These are phyloP conservation scores for Beauveria pseudobassiana DNA, from an alignment of 2,329 filamentous ascomycete species.

Conservation along the genomic window DNA sequence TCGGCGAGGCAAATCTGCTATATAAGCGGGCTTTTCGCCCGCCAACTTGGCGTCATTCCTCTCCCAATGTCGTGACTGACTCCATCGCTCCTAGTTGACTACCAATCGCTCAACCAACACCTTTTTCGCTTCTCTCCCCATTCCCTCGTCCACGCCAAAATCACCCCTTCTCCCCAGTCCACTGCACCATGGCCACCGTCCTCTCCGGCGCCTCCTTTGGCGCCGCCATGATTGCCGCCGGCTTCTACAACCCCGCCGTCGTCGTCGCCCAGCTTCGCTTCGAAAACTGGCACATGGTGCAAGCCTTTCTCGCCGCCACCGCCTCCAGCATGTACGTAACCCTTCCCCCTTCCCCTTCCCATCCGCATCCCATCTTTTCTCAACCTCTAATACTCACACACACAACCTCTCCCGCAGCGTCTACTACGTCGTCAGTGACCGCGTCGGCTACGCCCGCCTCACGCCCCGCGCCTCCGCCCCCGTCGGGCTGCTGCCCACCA, in stretches of 20 bases:
- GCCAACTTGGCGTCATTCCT: background rate
- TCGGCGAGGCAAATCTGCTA: background rate
- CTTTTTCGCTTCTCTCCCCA: background rate
- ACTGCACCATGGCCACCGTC: conserved; percentile 23
- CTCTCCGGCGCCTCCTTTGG: conserved; percentile 53
- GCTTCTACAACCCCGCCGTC: conserved; percentile 51
- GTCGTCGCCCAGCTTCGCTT: conserved; percentile 55
- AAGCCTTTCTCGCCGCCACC: conserved; percentile 55
- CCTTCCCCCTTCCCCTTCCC: background rate
- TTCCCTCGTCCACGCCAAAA: background rate
- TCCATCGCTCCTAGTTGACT: background rate
- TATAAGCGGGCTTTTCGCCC: background rate
- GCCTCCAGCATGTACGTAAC: conserved; percentile 52
- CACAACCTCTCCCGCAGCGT: conserved; percentile 24
- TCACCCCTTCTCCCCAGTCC: background rate
- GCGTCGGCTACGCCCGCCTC: conserved; percentile 33
- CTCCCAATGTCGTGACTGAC: background rate
- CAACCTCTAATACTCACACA: too few relatives aligned
- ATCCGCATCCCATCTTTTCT: background rate
- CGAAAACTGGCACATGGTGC: conserved; percentile 57
- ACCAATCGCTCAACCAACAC: background rate
- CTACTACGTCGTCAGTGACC: conserved; percentile 38
- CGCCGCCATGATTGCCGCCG: conserved; percentile 50
- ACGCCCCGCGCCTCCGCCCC: conserved; percentile 43
- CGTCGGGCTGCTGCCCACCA: conserved; percentile 44